A percentile compares a stretch with the other conserved stretches of the same genome.
Conservation (phyloP, 164 flowering plant species). For the Pachysandra terminalis region DNA sequence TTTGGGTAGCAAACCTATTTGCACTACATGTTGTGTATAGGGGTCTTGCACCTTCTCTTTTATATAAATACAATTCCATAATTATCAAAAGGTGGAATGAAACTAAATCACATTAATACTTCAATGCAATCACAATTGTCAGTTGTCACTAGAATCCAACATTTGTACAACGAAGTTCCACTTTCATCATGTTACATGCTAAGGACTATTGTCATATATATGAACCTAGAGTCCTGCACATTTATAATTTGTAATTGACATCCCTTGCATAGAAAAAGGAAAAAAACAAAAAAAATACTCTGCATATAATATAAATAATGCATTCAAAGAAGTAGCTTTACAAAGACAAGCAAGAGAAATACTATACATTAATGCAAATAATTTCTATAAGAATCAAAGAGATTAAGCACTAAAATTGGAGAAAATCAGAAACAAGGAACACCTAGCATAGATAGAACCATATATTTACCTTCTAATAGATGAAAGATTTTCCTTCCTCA, state of each 20-base stretch:
- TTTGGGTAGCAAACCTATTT: no score
- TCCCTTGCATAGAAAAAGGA: no score
- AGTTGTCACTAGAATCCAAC: background rate
- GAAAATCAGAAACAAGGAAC: background rate
- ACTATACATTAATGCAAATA: background rate
- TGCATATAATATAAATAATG: no score
- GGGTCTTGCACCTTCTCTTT: no score
- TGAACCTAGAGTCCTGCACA: background rate
- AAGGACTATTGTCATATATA: background rate
- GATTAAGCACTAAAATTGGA: background rate
- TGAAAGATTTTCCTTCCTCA: conserved; percentile 28
- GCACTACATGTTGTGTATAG: no score
- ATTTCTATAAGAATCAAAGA: background rate
- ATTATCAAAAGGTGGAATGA: no score
- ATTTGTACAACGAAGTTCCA: background rate
- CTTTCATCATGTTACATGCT: background rate
- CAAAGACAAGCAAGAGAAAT: background rate
- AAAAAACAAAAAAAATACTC: no score
- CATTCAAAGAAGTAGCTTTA: background rate
- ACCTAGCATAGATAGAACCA: background rate
- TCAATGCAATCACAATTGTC: background rate
- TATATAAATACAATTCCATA: no score
- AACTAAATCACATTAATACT: background rate
- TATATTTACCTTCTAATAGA: conserved; percentile 45
- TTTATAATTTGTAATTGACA: no score